Evolutionary conservation across 176 grass and related monocot species (phyloP).

Genomic region (Oryza australiensis): DNA sequence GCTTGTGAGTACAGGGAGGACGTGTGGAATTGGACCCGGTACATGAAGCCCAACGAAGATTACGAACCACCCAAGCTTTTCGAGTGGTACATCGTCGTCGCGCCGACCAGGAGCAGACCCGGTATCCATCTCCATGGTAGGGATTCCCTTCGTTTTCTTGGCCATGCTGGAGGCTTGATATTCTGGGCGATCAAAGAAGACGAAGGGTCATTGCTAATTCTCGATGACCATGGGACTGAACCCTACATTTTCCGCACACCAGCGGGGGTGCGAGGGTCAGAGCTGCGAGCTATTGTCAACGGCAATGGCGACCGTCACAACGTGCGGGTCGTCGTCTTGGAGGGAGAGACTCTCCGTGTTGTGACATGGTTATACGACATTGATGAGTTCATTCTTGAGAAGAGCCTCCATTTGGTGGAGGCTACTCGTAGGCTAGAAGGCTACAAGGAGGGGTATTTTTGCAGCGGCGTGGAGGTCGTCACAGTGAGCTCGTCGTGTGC

Average conservation of each 20-base stretch:
- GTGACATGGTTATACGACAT: background rate
- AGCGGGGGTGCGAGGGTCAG: background rate
- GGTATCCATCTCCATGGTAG: background rate
- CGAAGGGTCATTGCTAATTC: background rate
- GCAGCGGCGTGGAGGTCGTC: background rate
- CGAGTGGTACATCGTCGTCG: background rate
- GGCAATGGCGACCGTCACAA: background rate
- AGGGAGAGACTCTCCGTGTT: background rate
- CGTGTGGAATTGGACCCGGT: background rate
- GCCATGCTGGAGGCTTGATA: background rate
- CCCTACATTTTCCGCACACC: background rate
- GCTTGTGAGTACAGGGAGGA: background rate
- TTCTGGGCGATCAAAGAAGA: constrained; percentile 7
- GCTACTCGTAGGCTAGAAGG: background rate
- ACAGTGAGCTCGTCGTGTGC: background rate
- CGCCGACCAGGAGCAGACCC: too few relatives aligned
- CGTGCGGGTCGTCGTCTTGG: background rate
- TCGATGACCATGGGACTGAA: background rate
- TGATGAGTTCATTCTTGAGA: background rate
- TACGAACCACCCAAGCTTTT: too few relatives aligned
- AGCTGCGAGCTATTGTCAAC: background rate
- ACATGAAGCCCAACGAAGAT: background rate
- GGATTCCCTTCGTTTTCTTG: background rate
- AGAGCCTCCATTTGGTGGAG: background rate
- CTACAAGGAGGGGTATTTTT: background rate